phyloP scores from a whole-genome alignment of 2,329 filamentous ascomycete genomes.

The Aspergillus quadricinctus region DNA sequence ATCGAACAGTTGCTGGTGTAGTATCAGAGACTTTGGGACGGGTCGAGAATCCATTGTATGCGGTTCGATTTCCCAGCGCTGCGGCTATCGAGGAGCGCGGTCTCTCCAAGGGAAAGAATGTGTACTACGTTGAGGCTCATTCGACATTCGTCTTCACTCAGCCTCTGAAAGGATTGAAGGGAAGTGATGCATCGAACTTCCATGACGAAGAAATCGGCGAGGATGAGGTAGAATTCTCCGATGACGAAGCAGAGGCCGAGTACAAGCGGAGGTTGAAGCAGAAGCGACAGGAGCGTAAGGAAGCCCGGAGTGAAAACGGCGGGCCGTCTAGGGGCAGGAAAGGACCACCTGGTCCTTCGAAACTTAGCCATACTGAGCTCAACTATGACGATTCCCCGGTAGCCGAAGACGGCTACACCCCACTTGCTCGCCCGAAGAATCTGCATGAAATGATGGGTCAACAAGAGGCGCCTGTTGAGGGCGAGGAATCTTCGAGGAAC shows the following conservation, averaged over 20 bases:
- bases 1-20: slow-evolving; percentile 72
- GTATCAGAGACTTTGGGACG: slow-evolving; percentile 83
- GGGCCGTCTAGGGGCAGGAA: slow-evolving; percentile 36
- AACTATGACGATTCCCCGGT: slow-evolving; percentile 62
- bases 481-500: slow-evolving; percentile 28
- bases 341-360: slow-evolving; percentile 34
- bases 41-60: slow-evolving; percentile 82
- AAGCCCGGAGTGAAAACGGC: slow-evolving; percentile 41
- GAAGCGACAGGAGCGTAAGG: slow-evolving; percentile 56
- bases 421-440: slow-evolving; percentile 63
- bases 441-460: slow-evolving; percentile 50
- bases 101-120: slow-evolving; percentile 62
- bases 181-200: slow-evolving; percentile 89
- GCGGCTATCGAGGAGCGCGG: slow-evolving; percentile 65
- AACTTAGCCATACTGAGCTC: slow-evolving; percentile 43
- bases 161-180: slow-evolving; percentile 71
- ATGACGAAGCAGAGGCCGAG: slow-evolving; percentile 89
- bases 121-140: slow-evolving; percentile 77
- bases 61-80: slow-evolving; percentile 66
- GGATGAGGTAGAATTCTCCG: slow-evolving; percentile 91
- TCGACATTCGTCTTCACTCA: slow-evolving; percentile 85
- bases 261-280: slow-evolving; percentile 68
- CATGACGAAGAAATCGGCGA: slow-evolving; percentile 86
- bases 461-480: slow-evolving; percentile 35
- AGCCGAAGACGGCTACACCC: slow-evolving; percentile 57